phyloP scores from a whole-genome alignment of 345 rosid genomes.

The Populus simonii region DNA sequence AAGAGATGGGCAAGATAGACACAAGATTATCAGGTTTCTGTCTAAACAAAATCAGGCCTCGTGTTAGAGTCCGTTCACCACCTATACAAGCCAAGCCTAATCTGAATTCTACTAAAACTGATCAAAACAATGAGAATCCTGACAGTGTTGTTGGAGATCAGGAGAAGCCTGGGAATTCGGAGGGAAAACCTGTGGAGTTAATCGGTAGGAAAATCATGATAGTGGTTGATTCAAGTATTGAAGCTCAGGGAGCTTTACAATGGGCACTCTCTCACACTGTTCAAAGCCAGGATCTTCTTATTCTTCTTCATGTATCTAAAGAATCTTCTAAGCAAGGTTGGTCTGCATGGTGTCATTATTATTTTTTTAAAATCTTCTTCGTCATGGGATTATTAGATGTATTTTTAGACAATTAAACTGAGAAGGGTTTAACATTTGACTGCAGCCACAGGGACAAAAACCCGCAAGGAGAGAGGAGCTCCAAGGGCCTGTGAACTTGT shows the following conservation, averaged over 20 bases:
- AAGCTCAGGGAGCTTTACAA: constrained; percentile 76
- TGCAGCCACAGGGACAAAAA: constrained; percentile 36
- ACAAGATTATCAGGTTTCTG: constrained; percentile 67
- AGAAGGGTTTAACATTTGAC: not conserved
- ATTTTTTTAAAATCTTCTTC: not conserved
- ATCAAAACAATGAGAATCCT: constrained; percentile 12
- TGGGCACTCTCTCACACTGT: constrained; percentile 90
- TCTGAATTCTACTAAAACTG: constrained; percentile 5
- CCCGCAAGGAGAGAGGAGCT: constrained; percentile 39
- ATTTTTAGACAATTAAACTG: not conserved
- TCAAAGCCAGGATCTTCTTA: constrained; percentile 63
- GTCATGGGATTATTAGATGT: not conserved
- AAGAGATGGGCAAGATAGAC: constrained; percentile 49
- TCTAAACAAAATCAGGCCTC: constrained; percentile 75
- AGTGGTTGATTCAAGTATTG: constrained; percentile 73
- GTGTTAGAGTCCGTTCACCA: constrained; percentile 67
- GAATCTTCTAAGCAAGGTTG: constrained; percentile 50
- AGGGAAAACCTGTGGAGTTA: constrained; percentile 17
- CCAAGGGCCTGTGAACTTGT: constrained; percentile 51
- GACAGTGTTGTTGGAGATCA: constrained; percentile 8
- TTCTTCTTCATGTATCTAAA: constrained; percentile 67
- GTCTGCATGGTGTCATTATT: not conserved
- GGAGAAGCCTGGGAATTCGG: constrained; percentile 6
- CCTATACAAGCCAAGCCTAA: constrained; percentile 43
- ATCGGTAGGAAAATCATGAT: constrained; percentile 73